Base-by-base conservation (phyloP, 208 protist species). In the Trichomonas gallinae region DNA sequence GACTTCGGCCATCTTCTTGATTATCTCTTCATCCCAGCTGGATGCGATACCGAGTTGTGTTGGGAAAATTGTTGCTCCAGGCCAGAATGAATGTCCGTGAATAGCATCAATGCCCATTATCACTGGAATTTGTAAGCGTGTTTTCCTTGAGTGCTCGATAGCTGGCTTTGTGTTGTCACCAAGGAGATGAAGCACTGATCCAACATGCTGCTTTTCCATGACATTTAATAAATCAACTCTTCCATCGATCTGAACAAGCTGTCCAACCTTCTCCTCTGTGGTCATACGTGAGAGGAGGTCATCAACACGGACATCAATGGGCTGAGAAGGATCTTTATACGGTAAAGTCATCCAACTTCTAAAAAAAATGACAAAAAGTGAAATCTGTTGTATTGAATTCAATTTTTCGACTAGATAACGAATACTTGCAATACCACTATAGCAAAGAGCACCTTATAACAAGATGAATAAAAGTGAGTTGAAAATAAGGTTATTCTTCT, bases 101-200 rank as follows among this genome's bases (percentile, higher is more conserved):
- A 97, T 96, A 15, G 97, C 96, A 91, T 98, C 97, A 36, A 97
- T 93, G 6, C 97, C 97, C 63, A 97, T 97, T 17, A 97, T 26
- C 31, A 98, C 85, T 23, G 97, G 97, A 58, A 97, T 96, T 42
- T 51, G 63, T 21, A 48, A 46, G 31, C 96, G 0, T 48, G 87
- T 42, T 38, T 93, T 51, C 9, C 87, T 23, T 34, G 40, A 0
- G 3, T 38, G 15, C 17, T 42, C 34, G n/a, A 42, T 93, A 1
- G n/a, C 87, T 15, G 15, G 17, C 26, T 42, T 44, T 21, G 44
- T 44, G 17, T 93, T 44, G 0, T 93, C 44, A 38, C 34, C 87
- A 8, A 93, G 38, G 10, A 93, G 44, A 51, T 93, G 36, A 36
- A 93, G 36, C 11, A 51, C 44, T 15, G 87, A 34, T 4, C 87